Percentiles rank a stretch among this genome's conserved stretches.
Evolutionary conservation across 2,329 filamentous ascomycete genomes (phyloP).

Genomic region (Cephalotrichum gorgonifer): DNA sequence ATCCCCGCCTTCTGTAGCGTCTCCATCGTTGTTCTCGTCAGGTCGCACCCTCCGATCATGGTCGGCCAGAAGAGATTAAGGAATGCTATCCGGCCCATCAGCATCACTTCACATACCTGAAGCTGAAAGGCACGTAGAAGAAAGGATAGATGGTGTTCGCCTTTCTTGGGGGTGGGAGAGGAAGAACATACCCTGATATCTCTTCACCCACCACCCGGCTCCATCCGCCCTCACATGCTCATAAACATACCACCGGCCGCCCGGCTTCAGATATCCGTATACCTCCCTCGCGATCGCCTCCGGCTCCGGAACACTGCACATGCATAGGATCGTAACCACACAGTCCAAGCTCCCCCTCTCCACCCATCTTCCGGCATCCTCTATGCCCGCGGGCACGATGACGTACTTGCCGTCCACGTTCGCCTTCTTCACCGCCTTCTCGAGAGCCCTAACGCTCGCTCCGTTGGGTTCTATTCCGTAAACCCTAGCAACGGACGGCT

Average conservation of each 20-base stretch:
- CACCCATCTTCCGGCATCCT: constrained; percentile 42
- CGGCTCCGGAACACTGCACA: constrained; percentile 55
- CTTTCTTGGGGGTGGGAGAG: no score
- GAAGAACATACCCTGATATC: constrained; percentile 40
- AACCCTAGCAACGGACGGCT: constrained; percentile 24
- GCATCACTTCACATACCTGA: neutral
- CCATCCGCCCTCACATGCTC: constrained; percentile 43
- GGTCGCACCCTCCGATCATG: constrained; percentile 39
- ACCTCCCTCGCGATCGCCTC: constrained; percentile 42
- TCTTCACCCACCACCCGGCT: constrained; percentile 26
- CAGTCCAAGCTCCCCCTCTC: constrained; percentile 42
- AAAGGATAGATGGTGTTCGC: no score
- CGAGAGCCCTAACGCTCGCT: constrained; percentile 37
- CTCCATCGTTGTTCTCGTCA: constrained; percentile 36
- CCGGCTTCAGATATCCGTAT: constrained; percentile 48
- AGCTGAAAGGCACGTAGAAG: neutral
- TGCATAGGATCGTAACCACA: constrained; percentile 49
- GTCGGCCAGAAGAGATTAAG: constrained; percentile 42
- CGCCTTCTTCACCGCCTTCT: constrained; percentile 33
- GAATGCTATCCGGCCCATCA: constrained; percentile 23
- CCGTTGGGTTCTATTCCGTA: constrained; percentile 57
- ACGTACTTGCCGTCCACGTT: constrained; percentile 48
- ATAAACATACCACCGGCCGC: constrained; percentile 52
- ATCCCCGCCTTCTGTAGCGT: constrained; percentile 36
- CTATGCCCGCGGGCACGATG: constrained; percentile 52